phyloP scores from a whole-genome alignment of 352 stramenopile species.

The Thalassiosira livingstoniorum region DNA sequence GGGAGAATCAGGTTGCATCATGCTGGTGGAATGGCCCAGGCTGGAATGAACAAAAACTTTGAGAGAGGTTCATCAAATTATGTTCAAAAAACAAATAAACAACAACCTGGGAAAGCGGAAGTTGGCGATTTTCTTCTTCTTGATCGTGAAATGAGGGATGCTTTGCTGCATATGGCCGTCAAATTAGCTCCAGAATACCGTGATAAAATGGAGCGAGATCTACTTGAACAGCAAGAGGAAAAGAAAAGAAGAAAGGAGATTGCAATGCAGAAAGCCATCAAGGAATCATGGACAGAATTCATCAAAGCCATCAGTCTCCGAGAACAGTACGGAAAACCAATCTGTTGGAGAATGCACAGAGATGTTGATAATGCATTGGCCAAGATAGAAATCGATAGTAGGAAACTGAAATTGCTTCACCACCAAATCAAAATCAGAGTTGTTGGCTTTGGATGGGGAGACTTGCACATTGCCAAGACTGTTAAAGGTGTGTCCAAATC shows the following conservation, averaged over 20 bases:
- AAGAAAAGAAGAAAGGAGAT: constrained; percentile 33
- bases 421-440: constrained; percentile 23
- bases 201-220: background rate
- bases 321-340: constrained; percentile 30
- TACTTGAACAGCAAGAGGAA: constrained; percentile 20
- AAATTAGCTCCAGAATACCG: background rate
- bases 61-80: background rate
- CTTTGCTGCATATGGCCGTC: constrained; percentile 4
- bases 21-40: constrained; percentile 14
- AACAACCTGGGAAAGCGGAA: background rate
- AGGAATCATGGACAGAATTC: constrained; percentile 23
- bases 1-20: constrained; percentile 13
- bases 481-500: background rate
- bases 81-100: background rate
- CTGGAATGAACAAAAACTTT: constrained; percentile 11
- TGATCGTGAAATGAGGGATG: constrained; percentile 25
- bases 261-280: constrained; percentile 16
- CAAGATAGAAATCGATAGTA: constrained; percentile 17
- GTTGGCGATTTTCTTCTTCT: background rate
- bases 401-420: constrained; percentile 13
- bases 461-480: constrained; percentile 23
- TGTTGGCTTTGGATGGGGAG: constrained; percentile 45
- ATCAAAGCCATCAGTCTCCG: constrained; percentile 38
- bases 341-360: constrained; percentile 18
- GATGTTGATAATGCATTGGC: background rate